Conservation (phyloP, 139 green algal genomes). For the Picochlorum sp. region DNA sequence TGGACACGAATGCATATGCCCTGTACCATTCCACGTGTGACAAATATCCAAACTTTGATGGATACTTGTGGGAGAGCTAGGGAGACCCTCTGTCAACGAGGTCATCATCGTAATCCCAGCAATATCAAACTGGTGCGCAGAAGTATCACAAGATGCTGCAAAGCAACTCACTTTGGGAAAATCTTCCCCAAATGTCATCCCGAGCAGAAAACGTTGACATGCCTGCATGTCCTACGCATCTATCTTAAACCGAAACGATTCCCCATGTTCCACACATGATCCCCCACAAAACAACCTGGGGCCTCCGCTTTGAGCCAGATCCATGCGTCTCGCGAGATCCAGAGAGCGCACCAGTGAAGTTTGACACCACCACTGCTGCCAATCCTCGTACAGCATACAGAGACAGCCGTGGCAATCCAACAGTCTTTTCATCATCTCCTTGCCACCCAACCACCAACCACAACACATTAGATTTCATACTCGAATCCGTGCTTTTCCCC, state of each 20-base stretch:
- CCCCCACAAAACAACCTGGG: slow-evolving; percentile 16
- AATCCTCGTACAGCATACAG: slow-evolving; percentile 26
- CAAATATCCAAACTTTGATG: neutral
- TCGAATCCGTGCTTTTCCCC: neutral
- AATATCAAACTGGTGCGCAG: neutral
- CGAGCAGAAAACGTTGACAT: slow-evolving; percentile 8
- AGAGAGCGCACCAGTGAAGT: slow-evolving; percentile 6
- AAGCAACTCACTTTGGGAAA: slow-evolving; percentile 12
- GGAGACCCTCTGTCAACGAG: neutral
- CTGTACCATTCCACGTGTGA: neutral
- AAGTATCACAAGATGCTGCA: neutral
- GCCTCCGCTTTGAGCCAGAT: neutral
- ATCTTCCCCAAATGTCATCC: slow-evolving; percentile 2
- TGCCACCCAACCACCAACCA: neutral
- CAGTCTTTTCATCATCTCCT: neutral
- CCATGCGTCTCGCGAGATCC: slow-evolving; percentile 5
- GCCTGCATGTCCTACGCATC: too few species aligned
- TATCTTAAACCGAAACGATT: neutral
- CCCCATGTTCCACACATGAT: slow-evolving; percentile 16
- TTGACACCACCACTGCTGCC: slow-evolving; percentile 19
- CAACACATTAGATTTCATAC: neutral
- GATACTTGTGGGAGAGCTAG: neutral
- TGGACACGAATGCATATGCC: neutral
- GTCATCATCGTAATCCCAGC: neutral
- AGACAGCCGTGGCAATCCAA: neutral